A percentile compares a stretch with the other conserved stretches of the same genome.
phyloP scores from a whole-genome alignment of 768 basidiomycete genomes.

The Holtermannia corniformis region DNA sequence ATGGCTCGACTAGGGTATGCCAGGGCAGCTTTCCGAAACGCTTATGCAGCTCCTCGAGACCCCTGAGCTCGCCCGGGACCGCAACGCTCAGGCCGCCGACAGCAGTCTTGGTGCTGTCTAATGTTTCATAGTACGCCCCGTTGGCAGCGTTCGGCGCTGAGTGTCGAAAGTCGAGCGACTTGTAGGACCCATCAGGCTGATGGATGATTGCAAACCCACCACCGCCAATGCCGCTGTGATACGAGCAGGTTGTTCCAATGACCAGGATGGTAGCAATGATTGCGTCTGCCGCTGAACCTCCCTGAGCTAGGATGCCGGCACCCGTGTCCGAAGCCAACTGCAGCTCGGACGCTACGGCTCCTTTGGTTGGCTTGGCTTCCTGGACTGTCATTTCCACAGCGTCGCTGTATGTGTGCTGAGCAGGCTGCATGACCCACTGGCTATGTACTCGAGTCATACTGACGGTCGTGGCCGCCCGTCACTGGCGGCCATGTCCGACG shows the following conservation, averaged over 20 bases:
- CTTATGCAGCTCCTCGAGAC: slow-evolving; percentile 69
- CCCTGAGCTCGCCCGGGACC: slow-evolving; percentile 80
- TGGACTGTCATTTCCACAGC: no score
- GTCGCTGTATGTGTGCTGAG: no score
- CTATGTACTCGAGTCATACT: no score
- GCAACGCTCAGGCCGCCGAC: slow-evolving; percentile 73
- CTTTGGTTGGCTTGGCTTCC: no score
- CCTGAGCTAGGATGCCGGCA: background rate
- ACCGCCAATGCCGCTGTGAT: slow-evolving; percentile 7
- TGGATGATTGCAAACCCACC: slow-evolving; percentile 6
- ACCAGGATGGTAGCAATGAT: slow-evolving; percentile 7
- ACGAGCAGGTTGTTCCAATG: background rate
- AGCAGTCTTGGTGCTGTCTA: no score
- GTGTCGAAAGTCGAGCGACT: slow-evolving; percentile 5
- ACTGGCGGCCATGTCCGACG: no score
- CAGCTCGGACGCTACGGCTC: slow-evolving; percentile 7
- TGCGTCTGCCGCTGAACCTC: slow-evolving; percentile 9
- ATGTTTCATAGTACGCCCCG: no score
- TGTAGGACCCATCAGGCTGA: background rate
- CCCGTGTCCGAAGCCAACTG: slow-evolving; percentile 1
- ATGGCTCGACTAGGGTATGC: slow-evolving; percentile 63
- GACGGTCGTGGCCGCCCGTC: no score
- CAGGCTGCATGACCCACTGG: no score
- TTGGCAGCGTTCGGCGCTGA: no score
- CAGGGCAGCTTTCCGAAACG: slow-evolving; percentile 70